A percentile compares a stretch with the other conserved stretches of the same genome.
phyloP scores from a whole-genome alignment of 768 basidiomycete species.

The Amyloporia xantha region DNA sequence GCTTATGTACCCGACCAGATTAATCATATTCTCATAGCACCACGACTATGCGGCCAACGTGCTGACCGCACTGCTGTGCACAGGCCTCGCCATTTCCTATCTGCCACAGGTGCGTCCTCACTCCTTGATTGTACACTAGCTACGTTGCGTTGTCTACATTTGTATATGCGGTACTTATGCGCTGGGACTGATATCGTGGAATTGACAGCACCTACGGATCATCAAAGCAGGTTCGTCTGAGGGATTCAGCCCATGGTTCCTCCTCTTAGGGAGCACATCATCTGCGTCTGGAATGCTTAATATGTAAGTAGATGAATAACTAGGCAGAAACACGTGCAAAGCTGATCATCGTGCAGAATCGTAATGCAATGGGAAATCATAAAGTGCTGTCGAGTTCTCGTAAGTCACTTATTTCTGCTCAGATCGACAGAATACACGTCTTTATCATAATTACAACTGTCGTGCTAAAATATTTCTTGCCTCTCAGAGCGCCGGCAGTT shows the following conservation, averaged over 20 bases:
- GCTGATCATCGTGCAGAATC: no score
- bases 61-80: constrained; percentile 56
- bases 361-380: constrained; percentile 81
- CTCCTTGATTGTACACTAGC: not conserved
- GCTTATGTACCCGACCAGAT: no score
- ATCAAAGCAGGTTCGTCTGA: constrained; percentile 72
- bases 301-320: constrained; percentile 45
- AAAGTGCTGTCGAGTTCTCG: constrained; percentile 72
- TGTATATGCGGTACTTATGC: no score
- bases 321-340: no score
- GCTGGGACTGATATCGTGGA: not conserved
- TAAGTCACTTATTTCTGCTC: constrained; percentile 33
- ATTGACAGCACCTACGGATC: constrained; percentile 68
- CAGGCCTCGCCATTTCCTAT: constrained; percentile 78
- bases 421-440: not conserved
- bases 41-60: constrained; percentile 69
- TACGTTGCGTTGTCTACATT: no score
- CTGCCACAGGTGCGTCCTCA: constrained; percentile 60
- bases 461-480: no score
- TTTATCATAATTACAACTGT: no score
- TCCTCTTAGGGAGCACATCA: constrained; percentile 83
- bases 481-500: constrained; percentile 63
- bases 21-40: no score
- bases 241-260: constrained; percentile 88
- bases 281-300: constrained; percentile 81